A percentile compares a stretch with the other conserved stretches of the same genome.
Conservation (phyloP, 352 stramenopile species). For the Phytophthora colocasiae region DNA sequence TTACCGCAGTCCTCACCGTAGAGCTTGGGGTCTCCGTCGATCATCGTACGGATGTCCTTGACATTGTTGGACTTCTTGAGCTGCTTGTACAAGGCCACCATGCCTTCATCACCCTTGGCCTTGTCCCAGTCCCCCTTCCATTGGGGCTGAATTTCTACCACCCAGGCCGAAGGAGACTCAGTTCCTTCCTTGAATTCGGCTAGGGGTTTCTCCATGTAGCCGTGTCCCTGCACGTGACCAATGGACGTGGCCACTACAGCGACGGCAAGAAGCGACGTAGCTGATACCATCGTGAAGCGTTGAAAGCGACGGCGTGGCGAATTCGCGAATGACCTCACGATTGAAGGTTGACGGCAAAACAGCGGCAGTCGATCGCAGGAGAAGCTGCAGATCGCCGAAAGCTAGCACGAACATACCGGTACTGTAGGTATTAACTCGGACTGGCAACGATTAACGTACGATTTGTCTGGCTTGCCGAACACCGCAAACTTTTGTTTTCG, state of each 20-base stretch:
- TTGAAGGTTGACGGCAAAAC: background rate
- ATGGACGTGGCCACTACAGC: conserved; percentile 9
- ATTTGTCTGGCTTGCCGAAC: conserved; percentile 12
- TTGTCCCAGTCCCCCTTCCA: conserved; percentile 36
- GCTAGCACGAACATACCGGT: conserved; percentile 3
- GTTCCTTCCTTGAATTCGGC: conserved; percentile 28
- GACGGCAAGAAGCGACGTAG: conserved; percentile 9
- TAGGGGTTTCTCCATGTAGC: conserved; percentile 35
- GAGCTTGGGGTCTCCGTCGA: conserved; percentile 34
- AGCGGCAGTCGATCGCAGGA: conserved; percentile 5
- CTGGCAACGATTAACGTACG: conserved; percentile 8
- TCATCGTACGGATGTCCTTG: conserved; percentile 35
- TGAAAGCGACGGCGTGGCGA: conserved; percentile 2
- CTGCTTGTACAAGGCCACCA: conserved; percentile 34
- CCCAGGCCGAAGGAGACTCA: conserved; percentile 21
- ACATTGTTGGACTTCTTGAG: conserved; percentile 29
- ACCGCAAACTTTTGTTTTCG: conserved; percentile 6
- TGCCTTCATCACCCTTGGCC: conserved; percentile 14
- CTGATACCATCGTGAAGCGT: conserved; percentile 19
- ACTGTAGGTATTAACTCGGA: conserved; percentile 4
- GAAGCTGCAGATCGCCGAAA: conserved; percentile 22
- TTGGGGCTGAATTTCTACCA: conserved; percentile 27
- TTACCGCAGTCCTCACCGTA: conserved; percentile 38
- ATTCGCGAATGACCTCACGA: conserved; percentile 17
- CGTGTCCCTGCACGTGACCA: conserved; percentile 19